Evolutionary conservation across 768 basidiomycete species (phyloP).

Genomic region (Panaeolus cyanescens): DNA sequence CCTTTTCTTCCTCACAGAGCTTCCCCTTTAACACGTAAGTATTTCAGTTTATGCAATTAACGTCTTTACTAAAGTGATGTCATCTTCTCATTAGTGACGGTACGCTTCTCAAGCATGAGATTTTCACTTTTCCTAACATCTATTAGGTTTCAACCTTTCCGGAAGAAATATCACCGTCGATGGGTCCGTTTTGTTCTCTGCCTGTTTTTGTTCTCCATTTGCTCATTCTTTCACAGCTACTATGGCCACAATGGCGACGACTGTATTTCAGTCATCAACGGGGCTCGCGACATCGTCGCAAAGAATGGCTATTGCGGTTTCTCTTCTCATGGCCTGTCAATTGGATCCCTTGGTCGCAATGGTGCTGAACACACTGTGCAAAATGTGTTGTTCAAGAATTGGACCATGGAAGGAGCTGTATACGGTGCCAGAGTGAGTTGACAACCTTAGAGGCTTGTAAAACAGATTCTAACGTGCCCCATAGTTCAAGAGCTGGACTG

Average conservation of each 20-base stretch:
- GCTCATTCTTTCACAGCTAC: constrained; percentile 22
- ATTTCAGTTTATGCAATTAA: too few relatives aligned
- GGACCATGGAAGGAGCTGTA: constrained; percentile 50
- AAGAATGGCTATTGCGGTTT: constrained; percentile 47
- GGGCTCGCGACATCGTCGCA: constrained; percentile 44
- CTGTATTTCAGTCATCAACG: constrained; percentile 48
- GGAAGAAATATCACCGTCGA: constrained; percentile 42
- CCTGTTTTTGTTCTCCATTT: neutral
- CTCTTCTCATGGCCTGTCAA: constrained; percentile 48
- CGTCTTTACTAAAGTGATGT: too few relatives aligned
- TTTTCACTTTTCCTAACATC: neutral
- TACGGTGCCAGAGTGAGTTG: constrained; percentile 42
- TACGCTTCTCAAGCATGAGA: neutral
- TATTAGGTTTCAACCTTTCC: constrained; percentile 34
- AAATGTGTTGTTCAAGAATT: constrained; percentile 48
- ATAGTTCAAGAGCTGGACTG: constrained; percentile 54
- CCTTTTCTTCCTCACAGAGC: constrained; percentile 20
- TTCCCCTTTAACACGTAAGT: constrained; percentile 48
- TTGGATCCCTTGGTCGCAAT: constrained; percentile 45
- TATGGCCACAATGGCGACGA: constrained; percentile 51
- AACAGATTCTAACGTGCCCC: neutral
- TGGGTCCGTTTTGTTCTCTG: constrained; percentile 22
- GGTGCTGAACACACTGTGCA: constrained; percentile 41
- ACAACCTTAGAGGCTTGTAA: too few relatives aligned
- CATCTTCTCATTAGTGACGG: too few relatives aligned